Percentiles rank a stretch among this genome's conserved stretches.
phyloP scores from a whole-genome alignment of 768 basidiomycete genomes.

The Leccinum subgranulosum region DNA sequence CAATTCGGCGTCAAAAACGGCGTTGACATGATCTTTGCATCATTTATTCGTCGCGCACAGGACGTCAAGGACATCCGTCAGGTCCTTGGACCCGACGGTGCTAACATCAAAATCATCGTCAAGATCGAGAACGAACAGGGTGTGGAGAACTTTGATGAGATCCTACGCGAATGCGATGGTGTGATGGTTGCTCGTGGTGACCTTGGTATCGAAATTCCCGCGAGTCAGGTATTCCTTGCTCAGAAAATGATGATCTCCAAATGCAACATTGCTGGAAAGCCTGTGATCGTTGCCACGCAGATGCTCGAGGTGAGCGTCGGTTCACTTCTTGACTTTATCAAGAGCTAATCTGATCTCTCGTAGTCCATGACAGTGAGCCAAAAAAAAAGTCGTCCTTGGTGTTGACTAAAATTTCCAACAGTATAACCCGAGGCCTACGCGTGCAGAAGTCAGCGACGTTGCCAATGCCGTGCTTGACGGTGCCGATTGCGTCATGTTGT shows the following conservation, averaged over 20 bases:
- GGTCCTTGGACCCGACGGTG: constrained; percentile 92
- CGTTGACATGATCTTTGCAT: constrained; percentile 99
- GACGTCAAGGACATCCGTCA: constrained; percentile 93
- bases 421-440: constrained; percentile 98
- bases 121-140: constrained; percentile 99
- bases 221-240: constrained; percentile 96
- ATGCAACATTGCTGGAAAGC: constrained; percentile 97
- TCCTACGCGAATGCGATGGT: constrained; percentile 90
- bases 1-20: constrained; percentile 94
- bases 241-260: constrained; percentile 99
- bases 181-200: constrained; percentile 99
- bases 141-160: constrained; percentile 98
- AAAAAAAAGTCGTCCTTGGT: not conserved
- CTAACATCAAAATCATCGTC: constrained; percentile 97
- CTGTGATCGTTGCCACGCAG: constrained; percentile 97
- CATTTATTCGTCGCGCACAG: constrained; percentile 93
- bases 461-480: constrained; percentile 99
- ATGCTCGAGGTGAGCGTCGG: constrained; percentile 84
- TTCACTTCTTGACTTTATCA: not conserved
- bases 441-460: constrained; percentile 98
- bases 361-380: constrained; percentile 87
- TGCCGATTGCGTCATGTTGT: constrained; percentile 99
- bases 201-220: constrained; percentile 99
- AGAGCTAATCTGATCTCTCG: constrained; percentile 11
- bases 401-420: constrained; percentile 29